Conservation (phyloP, 2,329 filamentous ascomycete species). For the Neofusicoccum laricinum region DNA sequence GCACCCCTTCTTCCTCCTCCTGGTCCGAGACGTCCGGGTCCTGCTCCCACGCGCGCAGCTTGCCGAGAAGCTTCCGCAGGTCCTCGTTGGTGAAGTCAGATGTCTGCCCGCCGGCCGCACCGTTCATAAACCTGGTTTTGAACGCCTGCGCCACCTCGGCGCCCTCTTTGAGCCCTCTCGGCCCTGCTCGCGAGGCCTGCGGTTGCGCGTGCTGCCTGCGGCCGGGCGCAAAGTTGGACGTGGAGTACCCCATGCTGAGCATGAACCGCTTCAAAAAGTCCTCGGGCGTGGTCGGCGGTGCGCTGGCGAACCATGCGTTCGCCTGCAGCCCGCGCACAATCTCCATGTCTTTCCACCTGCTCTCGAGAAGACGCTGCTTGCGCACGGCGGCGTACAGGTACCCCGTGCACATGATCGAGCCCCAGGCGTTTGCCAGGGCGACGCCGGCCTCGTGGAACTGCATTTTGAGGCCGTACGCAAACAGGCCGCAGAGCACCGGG, state of each 20-base stretch:
- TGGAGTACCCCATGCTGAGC: conserved; percentile 37
- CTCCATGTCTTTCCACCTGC: conserved; percentile 44
- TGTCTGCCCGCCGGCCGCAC: conserved; percentile 11
- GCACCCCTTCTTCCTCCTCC: neutral
- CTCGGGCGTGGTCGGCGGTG: conserved; percentile 26
- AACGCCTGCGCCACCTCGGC: conserved; percentile 39
- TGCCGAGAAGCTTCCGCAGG: conserved; percentile 36
- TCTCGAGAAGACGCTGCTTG: conserved; percentile 27
- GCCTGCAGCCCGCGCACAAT: conserved; percentile 29
- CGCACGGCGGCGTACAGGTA: conserved; percentile 46
- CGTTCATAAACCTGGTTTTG: conserved; percentile 12
- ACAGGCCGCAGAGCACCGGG: conserved; percentile 34
- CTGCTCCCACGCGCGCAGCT: conserved; percentile 19
- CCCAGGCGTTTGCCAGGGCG: conserved; percentile 37
- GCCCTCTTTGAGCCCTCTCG: conserved; percentile 30
- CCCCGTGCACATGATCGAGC: conserved; percentile 34
- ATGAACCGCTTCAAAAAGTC: conserved; percentile 39
- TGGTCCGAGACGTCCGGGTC: conserved; percentile 19
- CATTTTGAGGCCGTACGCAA: conserved; percentile 36
- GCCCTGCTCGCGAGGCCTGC: conserved; percentile 27
- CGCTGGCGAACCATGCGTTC: conserved; percentile 38
- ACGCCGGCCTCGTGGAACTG: conserved; percentile 33
- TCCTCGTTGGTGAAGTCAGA: conserved; percentile 34
- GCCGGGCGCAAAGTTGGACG: conserved; percentile 26
- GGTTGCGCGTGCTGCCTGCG: neutral